Evolutionary conservation across 352 stramenopile species (phyloP).

Genomic region (Aphanomyces stellatus): DNA sequence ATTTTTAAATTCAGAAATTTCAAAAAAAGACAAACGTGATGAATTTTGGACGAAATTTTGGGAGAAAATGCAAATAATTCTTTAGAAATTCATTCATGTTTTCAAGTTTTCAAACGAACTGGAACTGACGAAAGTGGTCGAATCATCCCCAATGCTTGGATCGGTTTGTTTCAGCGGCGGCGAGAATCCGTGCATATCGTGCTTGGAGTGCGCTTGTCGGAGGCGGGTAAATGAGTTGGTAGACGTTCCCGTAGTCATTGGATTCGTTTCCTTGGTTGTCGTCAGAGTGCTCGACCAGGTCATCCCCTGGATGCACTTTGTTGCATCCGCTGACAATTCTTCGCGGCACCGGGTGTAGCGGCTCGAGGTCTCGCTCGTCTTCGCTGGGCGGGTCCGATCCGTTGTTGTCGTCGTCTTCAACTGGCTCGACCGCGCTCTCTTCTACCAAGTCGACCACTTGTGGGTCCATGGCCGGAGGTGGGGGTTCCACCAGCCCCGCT

Average conservation of each 20-base stretch:
- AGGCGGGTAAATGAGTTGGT: constrained; percentile 14
- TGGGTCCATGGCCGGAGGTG: not conserved
- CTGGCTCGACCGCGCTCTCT: not conserved
- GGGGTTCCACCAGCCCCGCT: not conserved
- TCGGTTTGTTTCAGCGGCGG: constrained; percentile 31
- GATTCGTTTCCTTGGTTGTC: constrained; percentile 1
- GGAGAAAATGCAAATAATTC: no score
- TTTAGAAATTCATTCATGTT: no score
- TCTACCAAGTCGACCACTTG: not conserved
- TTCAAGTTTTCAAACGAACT: no score
- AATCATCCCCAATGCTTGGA: constrained; percentile 38
- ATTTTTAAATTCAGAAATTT: no score
- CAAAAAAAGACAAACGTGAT: no score
- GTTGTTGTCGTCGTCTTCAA: constrained; percentile 7
- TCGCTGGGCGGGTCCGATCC: not conserved
- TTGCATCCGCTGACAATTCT: not conserved
- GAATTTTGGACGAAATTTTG: no score
- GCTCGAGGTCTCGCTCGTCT: not conserved
- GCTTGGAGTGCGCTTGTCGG: not conserved
- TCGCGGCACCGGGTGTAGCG: not conserved
- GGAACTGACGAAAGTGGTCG: no score
- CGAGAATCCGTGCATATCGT: constrained; percentile 22
- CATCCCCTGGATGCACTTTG: not conserved
- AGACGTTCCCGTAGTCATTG: not conserved
- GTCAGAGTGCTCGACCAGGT: not conserved